Conservation (phyloP, 164 flowering plant genomes). For the Paratinospora sagittata region DNA sequence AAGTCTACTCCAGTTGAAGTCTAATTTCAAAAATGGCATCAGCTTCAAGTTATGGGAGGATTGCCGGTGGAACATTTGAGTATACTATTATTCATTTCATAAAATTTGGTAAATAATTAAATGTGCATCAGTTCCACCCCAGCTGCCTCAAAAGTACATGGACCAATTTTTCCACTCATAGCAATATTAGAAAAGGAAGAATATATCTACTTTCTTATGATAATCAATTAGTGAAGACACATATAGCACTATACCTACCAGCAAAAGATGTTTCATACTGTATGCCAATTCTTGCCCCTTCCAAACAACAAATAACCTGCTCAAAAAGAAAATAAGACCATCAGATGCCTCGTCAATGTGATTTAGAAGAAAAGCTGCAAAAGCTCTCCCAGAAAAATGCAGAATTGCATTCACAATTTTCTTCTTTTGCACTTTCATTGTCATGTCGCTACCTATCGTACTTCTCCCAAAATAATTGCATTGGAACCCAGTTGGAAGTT, state of each 20-base stretch:
- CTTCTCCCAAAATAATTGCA: too few species aligned
- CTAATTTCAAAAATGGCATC: neutral
- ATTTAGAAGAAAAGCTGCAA: neutral
- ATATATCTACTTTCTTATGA: neutral
- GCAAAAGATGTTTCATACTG: conserved; percentile 91
- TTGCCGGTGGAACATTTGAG: neutral
- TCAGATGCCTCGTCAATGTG: neutral
- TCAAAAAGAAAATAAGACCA: conserved; percentile 16
- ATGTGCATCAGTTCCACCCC: neutral
- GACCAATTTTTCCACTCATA: neutral
- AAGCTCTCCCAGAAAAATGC: neutral
- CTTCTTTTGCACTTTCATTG: too few species aligned
- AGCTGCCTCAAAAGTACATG: neutral
- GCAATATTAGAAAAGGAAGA: neutral
- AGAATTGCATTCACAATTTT: neutral
- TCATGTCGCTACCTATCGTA: too few species aligned
- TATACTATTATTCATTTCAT: neutral
- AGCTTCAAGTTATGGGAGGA: too few species aligned
- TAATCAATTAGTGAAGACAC: neutral
- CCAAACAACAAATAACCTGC: conserved; percentile 92
- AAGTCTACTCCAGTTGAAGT: neutral
- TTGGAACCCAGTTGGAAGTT: too few species aligned
- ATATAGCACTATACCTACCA: conserved; percentile 35
- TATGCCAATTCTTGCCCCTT: conserved; percentile 93
- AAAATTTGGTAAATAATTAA: neutral